These are phyloP conservation scores for Cucurbita moschata DNA, from an alignment of 306 rosid genomes.

Conservation along the genomic window DNA sequence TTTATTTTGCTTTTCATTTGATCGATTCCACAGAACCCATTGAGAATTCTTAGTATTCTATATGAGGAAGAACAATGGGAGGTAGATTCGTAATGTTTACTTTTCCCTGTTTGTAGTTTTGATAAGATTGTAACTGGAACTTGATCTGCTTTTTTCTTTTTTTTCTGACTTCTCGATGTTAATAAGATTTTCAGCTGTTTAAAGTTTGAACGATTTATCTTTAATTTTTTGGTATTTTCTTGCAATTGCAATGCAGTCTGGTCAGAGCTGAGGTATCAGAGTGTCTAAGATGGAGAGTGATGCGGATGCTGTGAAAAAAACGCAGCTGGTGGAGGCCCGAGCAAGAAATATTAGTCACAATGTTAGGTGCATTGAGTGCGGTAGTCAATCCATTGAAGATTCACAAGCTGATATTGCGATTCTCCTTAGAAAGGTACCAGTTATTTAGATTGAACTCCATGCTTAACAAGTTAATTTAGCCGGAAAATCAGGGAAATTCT, in stretches of 20 bases:
- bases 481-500: neutral
- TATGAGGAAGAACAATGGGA: neutral
- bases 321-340: constrained; percentile 51
- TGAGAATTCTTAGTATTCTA: neutral
- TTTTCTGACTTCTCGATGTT: neutral
- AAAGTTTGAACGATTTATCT: neutral
- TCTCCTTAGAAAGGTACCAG: constrained; percentile 68
- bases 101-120: neutral
- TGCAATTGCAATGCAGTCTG: neutral
- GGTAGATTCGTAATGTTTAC: neutral
- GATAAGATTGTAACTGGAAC: neutral
- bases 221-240: neutral
- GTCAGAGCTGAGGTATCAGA: neutral
- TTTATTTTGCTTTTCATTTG: neutral
- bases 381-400: constrained; percentile 97
- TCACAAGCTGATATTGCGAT: constrained; percentile 84
- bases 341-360: constrained; percentile 87
- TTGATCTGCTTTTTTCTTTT: neutral
- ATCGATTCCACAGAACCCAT: neutral
- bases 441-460: neutral
- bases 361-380: constrained; percentile 91
- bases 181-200: no score
- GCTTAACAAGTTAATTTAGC: neutral
- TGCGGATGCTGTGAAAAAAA: constrained; percentile 43
- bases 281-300: constrained; percentile 39